Conservation (phyloP, 495 filamentous ascomycete genomes). For the Daldinia grandis region DNA sequence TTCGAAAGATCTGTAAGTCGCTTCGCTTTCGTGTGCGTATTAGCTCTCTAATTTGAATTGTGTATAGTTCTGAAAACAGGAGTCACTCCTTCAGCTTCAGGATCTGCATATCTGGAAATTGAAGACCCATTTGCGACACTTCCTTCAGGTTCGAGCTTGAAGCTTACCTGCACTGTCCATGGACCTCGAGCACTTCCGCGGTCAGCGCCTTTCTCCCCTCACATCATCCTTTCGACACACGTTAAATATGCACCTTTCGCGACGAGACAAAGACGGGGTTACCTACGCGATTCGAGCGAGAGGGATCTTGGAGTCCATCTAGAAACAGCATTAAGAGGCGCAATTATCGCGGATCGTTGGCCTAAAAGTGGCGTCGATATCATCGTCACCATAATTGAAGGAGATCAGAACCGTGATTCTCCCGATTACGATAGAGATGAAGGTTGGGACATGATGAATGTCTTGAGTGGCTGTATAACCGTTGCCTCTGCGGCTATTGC, state of each 20-base stretch:
- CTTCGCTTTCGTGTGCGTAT: background rate
- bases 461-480: slow-evolving; percentile 90
- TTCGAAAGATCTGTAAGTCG: slow-evolving; percentile 84
- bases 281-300: slow-evolving; percentile 85
- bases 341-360: slow-evolving; percentile 91
- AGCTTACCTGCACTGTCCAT: slow-evolving; percentile 90
- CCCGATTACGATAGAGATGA: slow-evolving; percentile 64
- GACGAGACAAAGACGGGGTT: slow-evolving; percentile 78
- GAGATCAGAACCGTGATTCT: slow-evolving; percentile 67
- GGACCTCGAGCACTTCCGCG: slow-evolving; percentile 90
- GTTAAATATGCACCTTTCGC: slow-evolving; percentile 98
- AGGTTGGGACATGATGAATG: slow-evolving; percentile 79
- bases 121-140: slow-evolving; percentile 64
- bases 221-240: slow-evolving; percentile 87
- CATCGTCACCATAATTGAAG: slow-evolving; percentile 90
- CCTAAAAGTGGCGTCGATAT: slow-evolving; percentile 96
- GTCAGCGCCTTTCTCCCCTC: slow-evolving; percentile 86
- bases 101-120: slow-evolving; percentile 93
- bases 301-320: slow-evolving; percentile 90
- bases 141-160: slow-evolving; percentile 70
- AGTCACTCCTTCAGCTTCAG: slow-evolving; percentile 90
- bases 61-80: slow-evolving; percentile 84
- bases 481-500: slow-evolving; percentile 94
- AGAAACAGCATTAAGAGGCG: slow-evolving; percentile 86
- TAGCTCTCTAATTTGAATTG: slow-evolving; percentile 8